Evolutionary conservation across 306 rosid species (phyloP).

Genomic region (Acacia confusa): DNA sequence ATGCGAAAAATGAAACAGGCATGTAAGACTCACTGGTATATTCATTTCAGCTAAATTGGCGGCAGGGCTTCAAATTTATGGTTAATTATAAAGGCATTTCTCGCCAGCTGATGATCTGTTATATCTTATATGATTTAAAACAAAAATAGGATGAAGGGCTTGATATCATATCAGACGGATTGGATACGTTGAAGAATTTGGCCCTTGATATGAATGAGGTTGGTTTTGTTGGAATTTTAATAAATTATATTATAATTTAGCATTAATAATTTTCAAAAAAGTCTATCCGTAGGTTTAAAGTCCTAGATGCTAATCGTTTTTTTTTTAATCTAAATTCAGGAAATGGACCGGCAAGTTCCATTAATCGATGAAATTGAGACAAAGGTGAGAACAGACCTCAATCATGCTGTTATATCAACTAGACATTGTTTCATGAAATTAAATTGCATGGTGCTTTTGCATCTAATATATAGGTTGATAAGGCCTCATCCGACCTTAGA

Average conservation of each 20-base stretch:
- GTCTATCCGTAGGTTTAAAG: conserved; percentile 5
- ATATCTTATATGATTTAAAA: conserved; percentile 19
- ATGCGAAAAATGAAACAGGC: conserved; percentile 89
- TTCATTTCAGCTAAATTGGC: conserved; percentile 24
- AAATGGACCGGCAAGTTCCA: conserved; percentile 86
- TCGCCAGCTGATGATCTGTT: not conserved
- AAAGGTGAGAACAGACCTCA: conserved; percentile 48
- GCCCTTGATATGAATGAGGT: conserved; percentile 94
- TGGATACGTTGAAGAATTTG: conserved; percentile 68
- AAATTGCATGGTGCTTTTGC: conserved; percentile 18
- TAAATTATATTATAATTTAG: too few species aligned
- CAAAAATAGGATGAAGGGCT: conserved; percentile 76
- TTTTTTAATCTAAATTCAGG: conserved; percentile 47
- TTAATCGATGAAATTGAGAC: conserved; percentile 80
- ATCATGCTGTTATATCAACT: conserved; percentile 4
- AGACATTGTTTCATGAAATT: conserved; percentile 5
- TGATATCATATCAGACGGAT: conserved; percentile 88
- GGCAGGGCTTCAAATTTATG: conserved; percentile 5
- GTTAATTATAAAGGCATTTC: conserved; percentile 6
- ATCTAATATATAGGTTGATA: conserved; percentile 62
- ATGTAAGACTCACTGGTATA: conserved; percentile 35
- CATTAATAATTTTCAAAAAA: not conserved
- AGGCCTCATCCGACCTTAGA: conserved; percentile 56
- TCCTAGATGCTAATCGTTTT: conserved; percentile 25
- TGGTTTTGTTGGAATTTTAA: not conserved